A percentile compares a stretch with the other conserved stretches of the same genome.
Conservation (phyloP, 495 filamentous ascomycete genomes). For the Aspergillus sclerotioniger region DNA sequence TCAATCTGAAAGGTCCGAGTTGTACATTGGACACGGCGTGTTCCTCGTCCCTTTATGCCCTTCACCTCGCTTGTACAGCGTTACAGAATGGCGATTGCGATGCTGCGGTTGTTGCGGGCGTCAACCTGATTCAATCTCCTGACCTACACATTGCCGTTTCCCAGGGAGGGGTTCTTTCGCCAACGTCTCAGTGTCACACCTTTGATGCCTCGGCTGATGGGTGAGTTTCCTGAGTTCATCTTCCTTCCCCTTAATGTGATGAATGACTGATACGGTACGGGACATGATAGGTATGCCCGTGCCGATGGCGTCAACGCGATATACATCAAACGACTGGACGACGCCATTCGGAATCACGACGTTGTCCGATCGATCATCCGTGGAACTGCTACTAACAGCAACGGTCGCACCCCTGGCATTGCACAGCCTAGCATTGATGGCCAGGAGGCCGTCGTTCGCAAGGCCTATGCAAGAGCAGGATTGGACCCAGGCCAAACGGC, state of each 20-base stretch:
- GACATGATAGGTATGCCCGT: conserved; percentile 28
- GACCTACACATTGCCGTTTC: conserved; percentile 21
- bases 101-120: conserved; percentile 31
- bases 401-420: background rate
- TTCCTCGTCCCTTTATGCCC: conserved; percentile 30
- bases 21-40: conserved; percentile 38
- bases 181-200: conserved; percentile 24
- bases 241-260: too few relatives aligned
- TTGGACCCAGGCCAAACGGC: background rate
- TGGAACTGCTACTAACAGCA: conserved; percentile 43
- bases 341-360: conserved; percentile 35
- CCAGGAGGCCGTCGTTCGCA: background rate
- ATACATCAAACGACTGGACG: conserved; percentile 32
- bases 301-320: conserved; percentile 36
- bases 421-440: background rate
- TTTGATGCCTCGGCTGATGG: conserved; percentile 34
- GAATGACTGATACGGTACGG: too few relatives aligned
- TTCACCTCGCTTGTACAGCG: conserved; percentile 38
- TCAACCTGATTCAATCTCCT: conserved; percentile 30
- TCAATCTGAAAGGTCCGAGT: conserved; percentile 11
- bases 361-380: conserved; percentile 40
- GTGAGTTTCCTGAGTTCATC: background rate
- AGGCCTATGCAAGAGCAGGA: background rate
- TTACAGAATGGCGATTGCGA: conserved; percentile 34
- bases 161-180: conserved; percentile 9